phyloP scores from a whole-genome alignment of 2,329 filamentous ascomycete genomes.

The Botrytis fabae region DNA sequence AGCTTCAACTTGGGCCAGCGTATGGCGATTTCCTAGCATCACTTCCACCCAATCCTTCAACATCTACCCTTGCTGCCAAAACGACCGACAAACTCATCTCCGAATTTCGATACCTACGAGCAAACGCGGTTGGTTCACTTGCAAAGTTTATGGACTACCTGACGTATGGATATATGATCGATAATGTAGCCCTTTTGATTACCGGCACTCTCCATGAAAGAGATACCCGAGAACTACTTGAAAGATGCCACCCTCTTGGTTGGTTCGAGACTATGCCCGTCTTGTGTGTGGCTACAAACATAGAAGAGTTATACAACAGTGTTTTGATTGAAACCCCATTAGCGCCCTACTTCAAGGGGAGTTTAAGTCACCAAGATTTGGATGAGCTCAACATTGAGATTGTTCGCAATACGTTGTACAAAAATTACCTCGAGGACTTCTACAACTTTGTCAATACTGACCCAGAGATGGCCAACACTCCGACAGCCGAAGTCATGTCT shows the following conservation, averaged over 20 bases:
- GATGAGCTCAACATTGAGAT: slow-evolving; percentile 99
- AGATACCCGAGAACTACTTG: slow-evolving; percentile 91
- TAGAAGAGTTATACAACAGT: slow-evolving; percentile 98
- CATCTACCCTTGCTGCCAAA: slow-evolving; percentile 89
- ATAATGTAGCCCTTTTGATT: slow-evolving; percentile 96
- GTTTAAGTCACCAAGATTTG: slow-evolving; percentile 90
- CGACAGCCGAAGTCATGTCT: slow-evolving; percentile 91
- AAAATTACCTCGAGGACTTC: slow-evolving; percentile 99
- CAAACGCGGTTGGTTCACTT: slow-evolving; percentile 87
- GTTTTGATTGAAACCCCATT: slow-evolving; percentile 96
- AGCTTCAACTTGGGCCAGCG: slow-evolving; percentile 92
- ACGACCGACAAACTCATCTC: slow-evolving; percentile 97
- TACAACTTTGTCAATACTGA: slow-evolving; percentile 91
- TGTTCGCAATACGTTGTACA: slow-evolving; percentile 96
- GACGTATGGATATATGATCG: slow-evolving; percentile 99
- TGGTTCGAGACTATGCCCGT: slow-evolving; percentile 99
- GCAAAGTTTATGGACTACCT: slow-evolving; percentile 97
- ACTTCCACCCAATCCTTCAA: slow-evolving; percentile 94
- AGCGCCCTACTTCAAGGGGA: slow-evolving; percentile 96
- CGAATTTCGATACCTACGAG: slow-evolving; percentile 94
- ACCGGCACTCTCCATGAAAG: slow-evolving; percentile 96
- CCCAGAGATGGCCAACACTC: slow-evolving; percentile 81
- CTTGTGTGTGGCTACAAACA: slow-evolving; percentile 95
- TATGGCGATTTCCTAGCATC: slow-evolving; percentile 96
- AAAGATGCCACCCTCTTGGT: slow-evolving; percentile 92